Evolutionary conservation across 2,329 filamentous ascomycete species (phyloP).

Genomic region (Colletotrichum sp.): DNA sequence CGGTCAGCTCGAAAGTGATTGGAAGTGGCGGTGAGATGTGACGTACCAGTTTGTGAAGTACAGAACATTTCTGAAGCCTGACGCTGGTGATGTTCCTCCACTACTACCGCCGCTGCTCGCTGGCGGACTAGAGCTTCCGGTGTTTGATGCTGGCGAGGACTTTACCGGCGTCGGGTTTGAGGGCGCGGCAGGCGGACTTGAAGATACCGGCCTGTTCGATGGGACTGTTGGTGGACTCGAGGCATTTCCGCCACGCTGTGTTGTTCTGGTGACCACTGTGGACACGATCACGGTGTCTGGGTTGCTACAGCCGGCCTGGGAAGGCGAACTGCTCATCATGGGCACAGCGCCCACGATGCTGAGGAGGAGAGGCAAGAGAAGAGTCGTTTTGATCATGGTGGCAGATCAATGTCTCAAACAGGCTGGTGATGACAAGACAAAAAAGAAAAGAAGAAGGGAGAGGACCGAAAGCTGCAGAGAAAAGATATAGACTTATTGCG

Average conservation of each 20-base stretch:
- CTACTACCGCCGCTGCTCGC: background rate
- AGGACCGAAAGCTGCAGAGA: background rate
- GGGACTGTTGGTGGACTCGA: background rate
- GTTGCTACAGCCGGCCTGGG: background rate
- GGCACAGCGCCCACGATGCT: conserved; percentile 6
- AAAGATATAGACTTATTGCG: background rate
- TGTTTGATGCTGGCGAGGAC: background rate
- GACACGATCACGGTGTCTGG: background rate
- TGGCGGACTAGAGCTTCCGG: background rate
- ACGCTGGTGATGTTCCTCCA: background rate
- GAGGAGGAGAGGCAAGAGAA: conserved; percentile 9
- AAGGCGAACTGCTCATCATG: background rate
- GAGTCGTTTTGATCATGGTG: background rate
- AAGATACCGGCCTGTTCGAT: background rate
- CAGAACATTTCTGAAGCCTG: conserved; percentile 41
- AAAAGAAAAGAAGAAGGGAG: background rate
- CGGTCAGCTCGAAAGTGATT: background rate
- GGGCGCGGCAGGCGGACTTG: background rate
- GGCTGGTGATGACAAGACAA: background rate
- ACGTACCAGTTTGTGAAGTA: conserved; percentile 62
- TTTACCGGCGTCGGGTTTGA: background rate
- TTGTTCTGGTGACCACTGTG: background rate
- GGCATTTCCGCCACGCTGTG: background rate
- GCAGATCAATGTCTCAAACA: background rate
- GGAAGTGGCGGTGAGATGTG: too few species aligned